Percentiles rank a stretch among this genome's conserved stretches.
These are phyloP conservation scores for Metschnikowia dekortorum DNA, from an alignment of 805 yeast genomes.

Conservation along the genomic window DNA sequence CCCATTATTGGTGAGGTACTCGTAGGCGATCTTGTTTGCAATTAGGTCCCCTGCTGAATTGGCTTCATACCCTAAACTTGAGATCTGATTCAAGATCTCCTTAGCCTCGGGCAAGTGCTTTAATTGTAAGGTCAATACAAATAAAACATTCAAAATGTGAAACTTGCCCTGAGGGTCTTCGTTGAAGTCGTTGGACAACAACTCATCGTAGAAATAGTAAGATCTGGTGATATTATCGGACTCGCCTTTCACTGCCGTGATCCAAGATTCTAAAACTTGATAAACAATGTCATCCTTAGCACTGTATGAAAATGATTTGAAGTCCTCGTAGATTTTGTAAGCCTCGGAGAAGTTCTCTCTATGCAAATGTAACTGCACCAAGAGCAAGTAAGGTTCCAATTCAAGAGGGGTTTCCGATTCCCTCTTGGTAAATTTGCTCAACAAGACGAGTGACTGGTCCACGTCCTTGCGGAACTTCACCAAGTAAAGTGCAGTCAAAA, in stretches of 20 bases:
- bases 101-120: conserved; percentile 79
- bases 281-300: conserved; percentile 64
- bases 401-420: conserved; percentile 22
- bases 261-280: conserved; percentile 77
- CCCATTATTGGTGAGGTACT: conserved; percentile 41
- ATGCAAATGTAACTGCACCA: conserved; percentile 37
- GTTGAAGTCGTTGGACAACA: conserved; percentile 48
- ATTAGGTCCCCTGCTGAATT: conserved; percentile 40
- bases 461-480: conserved; percentile 33
- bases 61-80: conserved; percentile 35
- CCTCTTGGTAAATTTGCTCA: conserved; percentile 23
- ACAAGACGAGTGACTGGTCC: conserved; percentile 33
- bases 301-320: conserved; percentile 30
- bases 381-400: conserved; percentile 38
- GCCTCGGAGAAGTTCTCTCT: conserved; percentile 36
- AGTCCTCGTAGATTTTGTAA: conserved; percentile 26
- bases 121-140: conserved; percentile 73
- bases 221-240: conserved; percentile 38
- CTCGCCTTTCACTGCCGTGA: conserved; percentile 35
- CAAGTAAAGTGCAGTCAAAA: conserved; percentile 35
- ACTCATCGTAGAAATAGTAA: conserved; percentile 74
- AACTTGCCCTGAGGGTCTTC: conserved; percentile 33
- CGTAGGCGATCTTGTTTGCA: conserved; percentile 63
- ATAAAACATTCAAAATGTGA: conserved; percentile 49
- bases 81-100: conserved; percentile 47